A percentile compares a stretch with the other conserved stretches of the same genome.
Evolutionary conservation across 1,139 yeast species (phyloP).

Genomic region (Geotrichum bryndzae): DNA sequence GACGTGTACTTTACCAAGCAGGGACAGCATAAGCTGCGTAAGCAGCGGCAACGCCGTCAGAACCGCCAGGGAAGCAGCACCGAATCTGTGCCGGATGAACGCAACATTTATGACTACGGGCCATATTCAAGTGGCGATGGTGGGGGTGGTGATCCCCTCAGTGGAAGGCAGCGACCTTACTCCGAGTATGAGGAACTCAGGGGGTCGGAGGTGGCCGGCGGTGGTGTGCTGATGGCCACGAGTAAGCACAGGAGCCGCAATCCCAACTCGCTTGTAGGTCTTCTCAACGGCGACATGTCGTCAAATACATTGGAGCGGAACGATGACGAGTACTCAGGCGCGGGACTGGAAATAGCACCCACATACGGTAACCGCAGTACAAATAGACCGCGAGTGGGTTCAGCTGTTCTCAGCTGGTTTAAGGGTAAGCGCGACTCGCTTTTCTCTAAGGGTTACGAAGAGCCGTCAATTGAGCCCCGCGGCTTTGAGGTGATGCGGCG

Average conservation of each 20-base stretch:
- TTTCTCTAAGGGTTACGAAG: neutral
- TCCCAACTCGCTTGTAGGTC: conserved; percentile 16
- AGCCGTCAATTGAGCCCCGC: conserved; percentile 14
- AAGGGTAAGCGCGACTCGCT: conserved; percentile 1
- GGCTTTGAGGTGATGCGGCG: conserved; percentile 30
- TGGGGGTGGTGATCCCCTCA: neutral
- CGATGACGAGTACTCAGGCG: neutral
- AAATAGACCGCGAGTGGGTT: neutral
- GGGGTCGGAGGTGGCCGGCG: conserved; percentile 2
- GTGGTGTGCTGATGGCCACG: conserved; percentile 1
- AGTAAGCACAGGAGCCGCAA: conserved; percentile 8
- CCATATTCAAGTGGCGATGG: neutral
- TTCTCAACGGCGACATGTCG: conserved; percentile 9
- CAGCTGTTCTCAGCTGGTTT: neutral
- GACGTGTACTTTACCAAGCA: conserved; percentile 32
- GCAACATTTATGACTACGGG: conserved; percentile 1
- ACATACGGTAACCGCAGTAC: neutral
- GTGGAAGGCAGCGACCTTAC: neutral
- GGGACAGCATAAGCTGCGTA: conserved; percentile 9
- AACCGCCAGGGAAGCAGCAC: neutral
- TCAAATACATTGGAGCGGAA: neutral
- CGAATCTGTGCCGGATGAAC: neutral
- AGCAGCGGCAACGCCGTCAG: conserved; percentile 5
- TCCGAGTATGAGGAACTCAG: conserved; percentile 4
- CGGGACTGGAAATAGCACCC: neutral